These are phyloP conservation scores for Phytophthora colocasiae DNA, from an alignment of 352 stramenopile genomes.

Conservation along the genomic window DNA sequence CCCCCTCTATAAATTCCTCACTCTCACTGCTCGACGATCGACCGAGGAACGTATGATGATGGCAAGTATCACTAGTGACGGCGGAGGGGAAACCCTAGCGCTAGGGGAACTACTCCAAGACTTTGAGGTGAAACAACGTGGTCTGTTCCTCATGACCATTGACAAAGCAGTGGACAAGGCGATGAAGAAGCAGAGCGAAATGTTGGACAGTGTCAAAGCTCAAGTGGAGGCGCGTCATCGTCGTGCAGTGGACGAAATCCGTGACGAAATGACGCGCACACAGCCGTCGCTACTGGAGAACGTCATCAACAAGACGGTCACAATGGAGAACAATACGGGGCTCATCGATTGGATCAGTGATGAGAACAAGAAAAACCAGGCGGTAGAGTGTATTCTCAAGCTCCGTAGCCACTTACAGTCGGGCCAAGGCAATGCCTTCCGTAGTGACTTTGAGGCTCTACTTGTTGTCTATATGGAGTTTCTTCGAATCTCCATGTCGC, in stretches of 20 bases:
- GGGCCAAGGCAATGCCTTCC: slow-evolving; percentile 33
- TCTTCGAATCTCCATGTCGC: slow-evolving; percentile 28
- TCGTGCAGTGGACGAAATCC: slow-evolving; percentile 15
- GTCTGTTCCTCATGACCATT: slow-evolving; percentile 34
- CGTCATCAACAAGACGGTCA: slow-evolving; percentile 26
- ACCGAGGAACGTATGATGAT: neutral
- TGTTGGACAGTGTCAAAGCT: slow-evolving; percentile 29
- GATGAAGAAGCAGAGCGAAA: slow-evolving; percentile 41
- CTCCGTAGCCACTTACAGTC: slow-evolving; percentile 24
- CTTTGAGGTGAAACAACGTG: slow-evolving; percentile 38
- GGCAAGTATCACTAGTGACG: slow-evolving; percentile 14
- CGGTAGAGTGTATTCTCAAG: slow-evolving; percentile 15
- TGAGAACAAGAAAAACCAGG: slow-evolving; percentile 20
- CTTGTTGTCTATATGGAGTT: slow-evolving; percentile 40
- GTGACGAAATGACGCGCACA: slow-evolving; percentile 20
- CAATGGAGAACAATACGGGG: slow-evolving; percentile 29
- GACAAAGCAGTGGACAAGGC: slow-evolving; percentile 34
- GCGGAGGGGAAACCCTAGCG: slow-evolving; percentile 8
- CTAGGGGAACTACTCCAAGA: slow-evolving; percentile 30
- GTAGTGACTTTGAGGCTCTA: slow-evolving; percentile 39
- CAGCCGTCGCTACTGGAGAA: slow-evolving; percentile 29
- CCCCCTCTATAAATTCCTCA: too few relatives aligned
- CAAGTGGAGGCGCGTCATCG: slow-evolving; percentile 31
- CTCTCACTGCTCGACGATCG: neutral
- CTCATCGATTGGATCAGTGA: slow-evolving; percentile 33